Evolutionary conservation across 768 basidiomycete genomes (phyloP), one percentile per base, ranked within the genome.

Genomic region (Sutorius australiensis): DNA sequence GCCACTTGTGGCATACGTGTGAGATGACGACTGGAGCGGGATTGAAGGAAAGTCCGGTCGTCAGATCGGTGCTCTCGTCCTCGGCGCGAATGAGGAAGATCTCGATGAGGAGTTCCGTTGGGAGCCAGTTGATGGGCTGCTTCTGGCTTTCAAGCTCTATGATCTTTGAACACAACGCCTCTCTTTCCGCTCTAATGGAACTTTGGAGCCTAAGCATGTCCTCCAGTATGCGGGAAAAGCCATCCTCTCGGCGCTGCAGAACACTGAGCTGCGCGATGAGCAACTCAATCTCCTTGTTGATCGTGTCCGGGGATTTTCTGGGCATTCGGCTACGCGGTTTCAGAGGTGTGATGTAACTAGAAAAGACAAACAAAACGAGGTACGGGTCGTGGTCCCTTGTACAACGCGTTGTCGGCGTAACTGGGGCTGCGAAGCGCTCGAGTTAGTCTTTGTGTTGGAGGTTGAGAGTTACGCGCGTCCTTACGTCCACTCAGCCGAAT

Each of bases 1-100:
- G 76, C 81, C 81, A 83, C 52, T 68, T 69, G 44, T 66, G 71
- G 60, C 75, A 81, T 28, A 80, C 77, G 50, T 80, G 80, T 0
- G 79, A 79, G 50, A 80, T 55, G 41, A 68, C 45, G 31, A 80
- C 63, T 3, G 77, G 69, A 13, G 73, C 65, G 34, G 65, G 58
- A 54, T 70, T 70, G 52, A 56, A 68, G 28, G 63, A 47, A 36
- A 67, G 55, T 46, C 63, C 65, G 44, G 60, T 51, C 21, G 49
- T 24, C 21, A 61, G 41, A 41, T 67, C 69, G 24, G 56, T 32
- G 50, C 57, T 58, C 47, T 66, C 59, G 36, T 69, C 65, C 53
- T 62, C 58, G 33, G 57, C 46, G 34, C 62, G 60, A 27, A 70
- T 57, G 48, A 70, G 52, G 54, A 81, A 82, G 47, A 80, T 71